Evolutionary conservation across 2,329 filamentous ascomycete species (phyloP).

Genomic region (Shiraia sp.): DNA sequence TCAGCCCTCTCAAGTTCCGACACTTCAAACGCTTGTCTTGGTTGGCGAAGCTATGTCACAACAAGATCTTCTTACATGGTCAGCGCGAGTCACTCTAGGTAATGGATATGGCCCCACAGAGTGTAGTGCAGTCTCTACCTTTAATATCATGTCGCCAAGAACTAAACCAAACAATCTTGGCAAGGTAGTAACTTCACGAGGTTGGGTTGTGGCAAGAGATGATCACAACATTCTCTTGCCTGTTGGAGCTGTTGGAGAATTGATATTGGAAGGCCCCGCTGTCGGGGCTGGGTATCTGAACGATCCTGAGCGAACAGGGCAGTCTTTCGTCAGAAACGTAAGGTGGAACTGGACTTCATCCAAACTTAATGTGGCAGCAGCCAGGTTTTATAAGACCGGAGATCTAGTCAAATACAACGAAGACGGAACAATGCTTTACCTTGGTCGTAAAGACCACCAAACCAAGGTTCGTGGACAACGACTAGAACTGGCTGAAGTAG

Average conservation of each 20-base stretch:
- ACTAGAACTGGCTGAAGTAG: conserved; percentile 51
- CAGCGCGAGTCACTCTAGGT: conserved; percentile 36
- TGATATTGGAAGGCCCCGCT: conserved; percentile 46
- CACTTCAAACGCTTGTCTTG: conserved; percentile 30
- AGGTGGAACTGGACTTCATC: conserved; percentile 25
- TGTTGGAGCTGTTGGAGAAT: conserved; percentile 47
- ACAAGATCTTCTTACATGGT: conserved; percentile 43
- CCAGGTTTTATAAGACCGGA: conserved; percentile 42
- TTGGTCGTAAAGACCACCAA: conserved; percentile 39
- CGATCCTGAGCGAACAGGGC: conserved; percentile 34
- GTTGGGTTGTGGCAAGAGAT: conserved; percentile 45
- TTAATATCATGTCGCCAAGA: conserved; percentile 31
- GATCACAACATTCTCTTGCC: conserved; percentile 42
- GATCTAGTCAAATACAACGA: conserved; percentile 43
- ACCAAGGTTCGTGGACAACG: conserved; percentile 49
- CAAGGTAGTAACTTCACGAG: conserved; percentile 30
- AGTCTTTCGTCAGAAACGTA: conserved; percentile 28
- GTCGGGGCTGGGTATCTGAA: conserved; percentile 38
- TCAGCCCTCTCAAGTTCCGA: conserved; percentile 31
- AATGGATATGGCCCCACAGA: conserved; percentile 49
- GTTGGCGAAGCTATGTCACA: conserved; percentile 41
- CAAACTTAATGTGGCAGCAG: background rate
- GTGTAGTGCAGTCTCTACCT: conserved; percentile 41
- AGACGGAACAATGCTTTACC: conserved; percentile 39
- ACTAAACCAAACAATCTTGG: conserved; percentile 43